Evolutionary conservation across 169 alveolate species (phyloP), one percentile per base, ranked within the genome.

Genomic region (Eimeria praecox): DNA sequence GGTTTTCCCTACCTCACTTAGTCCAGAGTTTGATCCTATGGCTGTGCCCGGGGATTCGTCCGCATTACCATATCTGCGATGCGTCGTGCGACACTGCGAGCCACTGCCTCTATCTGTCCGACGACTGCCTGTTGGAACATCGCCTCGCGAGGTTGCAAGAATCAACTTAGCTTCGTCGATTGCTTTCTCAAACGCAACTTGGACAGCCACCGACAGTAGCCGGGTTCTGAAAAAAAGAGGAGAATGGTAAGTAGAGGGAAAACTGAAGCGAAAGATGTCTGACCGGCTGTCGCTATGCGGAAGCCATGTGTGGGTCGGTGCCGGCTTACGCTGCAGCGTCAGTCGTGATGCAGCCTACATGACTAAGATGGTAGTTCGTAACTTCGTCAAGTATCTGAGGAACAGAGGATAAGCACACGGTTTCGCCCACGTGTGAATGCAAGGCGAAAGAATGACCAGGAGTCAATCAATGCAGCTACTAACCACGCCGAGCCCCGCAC

Each of bases 121-220:
- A 16, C 82, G 77, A 30, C 64, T 87, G 93, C 78, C 83, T 18
- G 82, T 33, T n/a, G 62, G 52, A 38, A 42, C 56, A 24, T 59
- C 80, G 42, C 93, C 93, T 87, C 93, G 44, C 22, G 93, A 87
- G 14, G 66, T 59, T 16, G 93, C 93, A 62, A 38, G 93, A 3
- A 87, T 38, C 62, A 87, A 14, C 83, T 87, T 87, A 6, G 93
- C 93, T 27, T 87, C 93, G 33, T 87, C 93, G 27, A 87, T 9
- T 40, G 93, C 93, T 46, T 87, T 87, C 44, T 87, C 93, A 87
- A 87, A 87, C 33, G 83, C 93, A 62, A 64, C 93, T 62, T 87
- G 93, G 49, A 87, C 93, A 33, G 93, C 93, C 66, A 87, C 93
- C 52, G 93, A 87, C 69, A 87, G 62, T 16, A 87, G 93, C 42